These are phyloP conservation scores for Coccomyxa subellipsoidea DNA, from an alignment of 163 green algal species.

Conservation along the genomic window DNA sequence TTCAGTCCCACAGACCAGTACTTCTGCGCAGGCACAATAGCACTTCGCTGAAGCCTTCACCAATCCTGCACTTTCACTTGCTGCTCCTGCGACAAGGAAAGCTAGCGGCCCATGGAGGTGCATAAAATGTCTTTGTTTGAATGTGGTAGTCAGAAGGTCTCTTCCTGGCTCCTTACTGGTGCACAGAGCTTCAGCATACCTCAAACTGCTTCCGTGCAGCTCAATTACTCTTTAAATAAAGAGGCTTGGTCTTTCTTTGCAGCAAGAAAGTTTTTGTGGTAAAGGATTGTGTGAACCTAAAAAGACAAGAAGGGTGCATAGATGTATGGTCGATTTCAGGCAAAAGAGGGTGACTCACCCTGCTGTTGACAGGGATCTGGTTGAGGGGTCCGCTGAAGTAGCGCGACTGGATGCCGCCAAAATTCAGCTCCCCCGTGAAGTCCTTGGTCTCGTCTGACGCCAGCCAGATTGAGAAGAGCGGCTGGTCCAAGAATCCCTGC, in stretches of 20 bases:
- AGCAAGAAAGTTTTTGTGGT: not conserved
- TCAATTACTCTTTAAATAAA: not conserved
- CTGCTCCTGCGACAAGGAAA: too few species aligned
- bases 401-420: not conserved
- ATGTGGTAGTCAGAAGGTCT: too few species aligned
- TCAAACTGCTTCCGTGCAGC: too few species aligned
- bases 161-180: too few species aligned
- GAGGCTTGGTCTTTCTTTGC: not conserved
- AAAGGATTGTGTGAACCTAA: too few species aligned
- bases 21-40: not conserved
- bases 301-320: too few species aligned
- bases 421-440: not conserved
- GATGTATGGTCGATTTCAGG: too few species aligned
- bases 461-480: not conserved
- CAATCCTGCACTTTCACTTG: too few species aligned
- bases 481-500: not conserved
- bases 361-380: not conserved
- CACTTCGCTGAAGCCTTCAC: too few species aligned
- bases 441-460: not conserved
- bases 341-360: not conserved
- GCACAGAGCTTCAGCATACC: too few species aligned
- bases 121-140: too few species aligned
- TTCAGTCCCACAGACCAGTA: constrained; percentile 1
- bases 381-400: not conserved
- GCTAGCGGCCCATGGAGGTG: too few species aligned